Evolutionary conservation across 768 basidiomycete genomes (phyloP), one percentile per base, ranked within the genome.

Genomic region (Kwoniella shandongensis): DNA sequence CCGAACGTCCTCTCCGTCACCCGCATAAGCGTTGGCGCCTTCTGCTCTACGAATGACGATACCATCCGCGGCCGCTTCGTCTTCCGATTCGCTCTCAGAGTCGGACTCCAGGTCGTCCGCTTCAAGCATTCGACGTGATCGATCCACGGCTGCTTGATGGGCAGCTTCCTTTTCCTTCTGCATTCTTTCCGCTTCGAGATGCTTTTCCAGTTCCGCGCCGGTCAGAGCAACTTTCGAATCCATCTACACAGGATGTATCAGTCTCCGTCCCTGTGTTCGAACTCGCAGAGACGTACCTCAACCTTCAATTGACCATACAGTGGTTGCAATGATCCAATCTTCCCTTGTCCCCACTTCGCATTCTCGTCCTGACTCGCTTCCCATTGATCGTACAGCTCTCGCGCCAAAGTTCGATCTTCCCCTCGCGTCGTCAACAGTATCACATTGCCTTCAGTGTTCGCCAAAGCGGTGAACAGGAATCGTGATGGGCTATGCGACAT

Each of bases 401-500:
- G 82, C 8, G 85, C 84, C 10, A 98, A 81, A 0, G 90, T 91
- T 7, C 87, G 87, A 47, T 88, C 85, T 65, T 91, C 88, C 32
- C 87, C 83, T 29, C 86, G 82, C 3, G 82, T 81, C 0, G 94
- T 96, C 39, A 98, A 82, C 3, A 99, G 80, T 27, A 99, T 83
- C 51, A 96, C 86, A 64, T 94, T 94, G 59, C 87, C 87, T 0
- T 87, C 84, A 4, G 86, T 82, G 6, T 84, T 81, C 3, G 91
- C 91, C 77, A 97, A 92, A 50, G 90, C 84, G 15, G 85, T 82
- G 74, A 99, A 97, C 3, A 98, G 76, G 30, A 83, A 81, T 42
- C 96, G 84, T 0, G 92, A 93, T 8, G 89, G 87, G 1, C 94
- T 94, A 67, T 97, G 88, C 0, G 91, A 93, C 45, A 99, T 81